Evolutionary conservation across 2,329 filamentous ascomycete species (phyloP), one percentile per base, ranked within the genome.

Genomic region (Colletotrichum lentis): DNA sequence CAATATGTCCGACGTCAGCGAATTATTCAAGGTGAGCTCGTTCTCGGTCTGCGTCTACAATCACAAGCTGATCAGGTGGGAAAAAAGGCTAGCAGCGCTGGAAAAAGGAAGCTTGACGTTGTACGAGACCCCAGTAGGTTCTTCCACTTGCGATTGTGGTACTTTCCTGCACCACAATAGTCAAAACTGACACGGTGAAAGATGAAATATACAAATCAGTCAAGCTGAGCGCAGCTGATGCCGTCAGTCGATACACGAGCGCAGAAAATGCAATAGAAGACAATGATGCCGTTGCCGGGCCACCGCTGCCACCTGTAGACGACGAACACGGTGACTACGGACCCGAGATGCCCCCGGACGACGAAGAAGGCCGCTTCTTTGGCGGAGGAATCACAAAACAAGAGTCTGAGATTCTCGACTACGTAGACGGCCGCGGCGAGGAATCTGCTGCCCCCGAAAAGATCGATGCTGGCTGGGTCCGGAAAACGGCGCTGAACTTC

Each of bases 321-420:
- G 83, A 84, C 49, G 79, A 81, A 43, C 87, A 86, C 55, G 76
- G 75, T 3, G 77, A 76, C 53, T 71, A 69, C 11, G 77, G 74
- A 64, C 56, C 67, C 18, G 67, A 69, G 35, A 62, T 67, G 46
- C 57, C 63, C n/a, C 63, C 53, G 11, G 92, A 95, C 72, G 94
- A 97, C 73, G 93, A 97, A 61, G 96, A 97, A 71, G 96, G 95
- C 1, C 90, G 96, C 12, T 99, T 99, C 82, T 99, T 97, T 74
- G 96, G 95, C 50, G 92, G 94, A 62, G 96, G 96, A 41, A 91
- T 99, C 73, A 93, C 91, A 31, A 86, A 90, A 66, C 86, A 93
- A 72, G 93, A 96, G 72, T 90, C 89, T 2, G 88, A 94, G 73
- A 92, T 96, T 22, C 85, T 99, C 74, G 92, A 98, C 79, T 98